A percentile compares a stretch with the other conserved stretches of the same genome.
phyloP scores from a whole-genome alignment of 768 basidiomycete genomes.

The Chiua virens region DNA sequence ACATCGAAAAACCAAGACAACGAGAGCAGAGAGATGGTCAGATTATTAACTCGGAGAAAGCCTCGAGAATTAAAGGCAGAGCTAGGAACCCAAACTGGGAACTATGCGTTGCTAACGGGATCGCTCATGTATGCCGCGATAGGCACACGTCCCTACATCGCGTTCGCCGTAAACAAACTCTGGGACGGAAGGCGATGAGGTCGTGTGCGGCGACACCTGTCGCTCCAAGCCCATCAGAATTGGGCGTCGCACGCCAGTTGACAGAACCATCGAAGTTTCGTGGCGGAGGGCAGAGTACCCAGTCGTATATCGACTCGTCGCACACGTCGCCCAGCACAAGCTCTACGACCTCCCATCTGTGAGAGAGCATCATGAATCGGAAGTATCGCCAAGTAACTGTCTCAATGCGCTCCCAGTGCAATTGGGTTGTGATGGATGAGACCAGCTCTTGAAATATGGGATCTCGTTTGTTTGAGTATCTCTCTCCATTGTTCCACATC shows the following conservation, averaged over 20 bases:
- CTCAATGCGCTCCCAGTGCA: slow-evolving; percentile 5
- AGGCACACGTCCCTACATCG: too few species aligned
- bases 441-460: slow-evolving; percentile 11
- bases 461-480: slow-evolving; percentile 14
- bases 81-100: too few species aligned
- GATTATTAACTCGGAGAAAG: too few species aligned
- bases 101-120: too few species aligned
- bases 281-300: not conserved
- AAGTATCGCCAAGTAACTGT: slow-evolving; percentile 4
- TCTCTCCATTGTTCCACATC: slow-evolving; percentile 10
- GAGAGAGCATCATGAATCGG: slow-evolving; percentile 23
- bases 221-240: slow-evolving; percentile 23
- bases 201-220: slow-evolving; percentile 18
- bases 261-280: slow-evolving; percentile 20
- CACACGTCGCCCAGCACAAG: slow-evolving; percentile 8
- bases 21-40: too few species aligned
- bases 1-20: too few species aligned
- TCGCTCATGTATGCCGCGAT: too few species aligned
- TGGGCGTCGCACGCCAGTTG: slow-evolving; percentile 3
- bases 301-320: slow-evolving; percentile 13
- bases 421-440: slow-evolving; percentile 13
- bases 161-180: too few species aligned
- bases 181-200: slow-evolving; percentile 14
- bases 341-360: slow-evolving; percentile 20
- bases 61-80: too few species aligned